These are phyloP conservation scores for Microthyrium microscopicum DNA, from an alignment of 2,329 filamentous ascomycete genomes.

Conservation along the genomic window DNA sequence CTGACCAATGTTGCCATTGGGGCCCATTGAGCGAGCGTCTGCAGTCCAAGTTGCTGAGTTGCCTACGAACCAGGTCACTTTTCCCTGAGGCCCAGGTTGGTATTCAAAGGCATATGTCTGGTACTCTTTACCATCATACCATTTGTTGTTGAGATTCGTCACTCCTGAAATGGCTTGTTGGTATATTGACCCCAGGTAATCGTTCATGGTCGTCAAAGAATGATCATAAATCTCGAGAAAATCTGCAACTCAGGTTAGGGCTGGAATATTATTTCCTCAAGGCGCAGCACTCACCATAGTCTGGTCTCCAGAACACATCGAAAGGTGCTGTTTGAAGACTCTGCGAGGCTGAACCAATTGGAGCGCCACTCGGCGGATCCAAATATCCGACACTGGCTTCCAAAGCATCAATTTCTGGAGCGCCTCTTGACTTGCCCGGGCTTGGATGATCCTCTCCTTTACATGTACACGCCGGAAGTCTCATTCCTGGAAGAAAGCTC, in stretches of 20 bases:
- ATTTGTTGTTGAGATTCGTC: conserved; percentile 45
- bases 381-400: conserved; percentile 46
- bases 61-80: conserved; percentile 54
- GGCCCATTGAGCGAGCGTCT: conserved; percentile 40
- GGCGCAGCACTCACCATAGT: conserved; percentile 22
- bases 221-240: conserved; percentile 50
- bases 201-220: conserved; percentile 38
- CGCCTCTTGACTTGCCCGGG: conserved; percentile 46
- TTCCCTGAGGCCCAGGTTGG: conserved; percentile 39
- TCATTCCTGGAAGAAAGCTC: conserved; percentile 52
- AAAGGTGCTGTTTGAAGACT: conserved; percentile 53
- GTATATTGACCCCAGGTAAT: conserved; percentile 43
- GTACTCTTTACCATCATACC: conserved; percentile 48
- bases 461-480: conserved; percentile 52
- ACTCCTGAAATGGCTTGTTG: conserved; percentile 47
- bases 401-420: conserved; percentile 56
- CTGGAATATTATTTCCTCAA: neutral
- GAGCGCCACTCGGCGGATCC: conserved; percentile 30
- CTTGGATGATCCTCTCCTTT: conserved; percentile 46
- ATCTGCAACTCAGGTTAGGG: conserved; percentile 23
- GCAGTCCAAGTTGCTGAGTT: conserved; percentile 48
- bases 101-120: conserved; percentile 50
- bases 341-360: conserved; percentile 46
- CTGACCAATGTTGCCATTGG: conserved; percentile 54
- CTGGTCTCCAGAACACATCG: conserved; percentile 51